Evolutionary conservation across 352 stramenopile species (phyloP).

Genomic region (Globisporangium alternatum): DNA sequence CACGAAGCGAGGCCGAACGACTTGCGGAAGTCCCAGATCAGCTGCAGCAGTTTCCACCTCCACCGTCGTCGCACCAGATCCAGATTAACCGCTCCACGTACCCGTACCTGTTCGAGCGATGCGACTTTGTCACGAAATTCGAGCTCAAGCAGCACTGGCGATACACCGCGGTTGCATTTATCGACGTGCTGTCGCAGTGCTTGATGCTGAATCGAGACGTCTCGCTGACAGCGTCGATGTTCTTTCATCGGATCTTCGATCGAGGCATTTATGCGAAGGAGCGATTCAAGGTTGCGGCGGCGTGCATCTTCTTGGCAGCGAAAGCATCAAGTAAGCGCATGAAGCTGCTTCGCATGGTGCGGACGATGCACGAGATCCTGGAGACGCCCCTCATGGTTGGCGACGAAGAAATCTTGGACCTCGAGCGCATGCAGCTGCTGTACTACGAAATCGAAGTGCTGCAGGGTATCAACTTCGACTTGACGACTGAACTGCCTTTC

Average conservation of each 20-base stretch:
- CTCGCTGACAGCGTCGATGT: constrained; percentile 66
- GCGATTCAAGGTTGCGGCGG: constrained; percentile 78
- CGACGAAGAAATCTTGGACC: constrained; percentile 82
- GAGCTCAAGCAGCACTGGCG: constrained; percentile 84
- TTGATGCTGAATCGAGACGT: constrained; percentile 69
- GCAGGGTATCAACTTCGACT: constrained; percentile 76
- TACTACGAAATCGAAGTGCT: constrained; percentile 86
- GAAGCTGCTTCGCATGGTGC: constrained; percentile 84
- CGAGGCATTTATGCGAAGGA: constrained; percentile 77
- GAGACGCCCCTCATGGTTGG: constrained; percentile 64
- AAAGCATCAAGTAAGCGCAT: constrained; percentile 87
- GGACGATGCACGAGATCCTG: constrained; percentile 83
- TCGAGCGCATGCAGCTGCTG: constrained; percentile 81
- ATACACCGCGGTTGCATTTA: constrained; percentile 76
- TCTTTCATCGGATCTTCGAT: constrained; percentile 81
- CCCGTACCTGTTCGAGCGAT: constrained; percentile 67
- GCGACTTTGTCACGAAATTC: constrained; percentile 47
- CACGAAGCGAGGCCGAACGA: constrained; percentile 61
- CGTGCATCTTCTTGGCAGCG: constrained; percentile 76
- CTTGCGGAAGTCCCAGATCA: constrained; percentile 66
- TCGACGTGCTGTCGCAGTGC: constrained; percentile 71
- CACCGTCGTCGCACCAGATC: constrained; percentile 36
- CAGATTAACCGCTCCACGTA: constrained; percentile 77
- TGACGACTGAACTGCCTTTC: constrained; percentile 78
- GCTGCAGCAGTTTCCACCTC: constrained; percentile 71